phyloP scores from a whole-genome alignment of 2,329 filamentous ascomycete genomes.

The Camptophora hylomeconis region DNA sequence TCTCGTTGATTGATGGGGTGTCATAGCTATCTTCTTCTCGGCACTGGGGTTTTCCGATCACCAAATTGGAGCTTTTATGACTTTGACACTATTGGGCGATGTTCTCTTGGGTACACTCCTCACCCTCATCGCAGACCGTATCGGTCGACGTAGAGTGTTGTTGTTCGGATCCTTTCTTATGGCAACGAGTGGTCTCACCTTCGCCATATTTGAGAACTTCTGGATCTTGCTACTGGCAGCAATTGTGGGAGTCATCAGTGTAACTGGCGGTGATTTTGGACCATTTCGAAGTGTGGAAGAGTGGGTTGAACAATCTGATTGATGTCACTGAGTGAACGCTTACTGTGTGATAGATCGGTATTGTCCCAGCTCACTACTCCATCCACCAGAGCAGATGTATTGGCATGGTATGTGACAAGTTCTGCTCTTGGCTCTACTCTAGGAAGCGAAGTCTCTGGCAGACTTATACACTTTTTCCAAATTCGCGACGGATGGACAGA shows the following conservation, averaged over 20 bases:
- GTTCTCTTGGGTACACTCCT: conserved; percentile 45
- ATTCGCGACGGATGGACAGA: conserved; percentile 35
- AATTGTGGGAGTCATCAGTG: conserved; percentile 48
- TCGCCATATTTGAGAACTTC: conserved; percentile 40
- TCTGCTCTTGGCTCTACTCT: conserved; percentile 42
- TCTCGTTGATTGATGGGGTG: no score
- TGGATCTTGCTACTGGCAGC: conserved; percentile 46
- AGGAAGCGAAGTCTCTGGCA: conserved; percentile 41
- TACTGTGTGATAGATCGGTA: conserved; percentile 26
- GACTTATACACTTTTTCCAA: conserved; percentile 37
- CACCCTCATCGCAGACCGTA: conserved; percentile 44
- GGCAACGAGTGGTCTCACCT: conserved; percentile 42
- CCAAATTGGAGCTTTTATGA: conserved; percentile 52
- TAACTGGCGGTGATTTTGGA: conserved; percentile 51
- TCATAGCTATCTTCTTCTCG: conserved; percentile 44
- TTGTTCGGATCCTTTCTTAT: conserved; percentile 43
- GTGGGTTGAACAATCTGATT: conserved; percentile 23
- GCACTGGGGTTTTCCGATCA: conserved; percentile 38
- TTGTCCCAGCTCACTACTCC: conserved; percentile 21
- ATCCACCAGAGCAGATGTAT: conserved; percentile 14
- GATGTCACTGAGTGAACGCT: no score
- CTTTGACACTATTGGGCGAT: conserved; percentile 48
- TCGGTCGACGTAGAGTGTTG: conserved; percentile 44
- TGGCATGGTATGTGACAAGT: conserved; percentile 32
- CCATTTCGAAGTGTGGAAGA: conserved; percentile 52